phyloP scores from a whole-genome alignment of 768 basidiomycete species.

The Pleurotus pulmonarius region DNA sequence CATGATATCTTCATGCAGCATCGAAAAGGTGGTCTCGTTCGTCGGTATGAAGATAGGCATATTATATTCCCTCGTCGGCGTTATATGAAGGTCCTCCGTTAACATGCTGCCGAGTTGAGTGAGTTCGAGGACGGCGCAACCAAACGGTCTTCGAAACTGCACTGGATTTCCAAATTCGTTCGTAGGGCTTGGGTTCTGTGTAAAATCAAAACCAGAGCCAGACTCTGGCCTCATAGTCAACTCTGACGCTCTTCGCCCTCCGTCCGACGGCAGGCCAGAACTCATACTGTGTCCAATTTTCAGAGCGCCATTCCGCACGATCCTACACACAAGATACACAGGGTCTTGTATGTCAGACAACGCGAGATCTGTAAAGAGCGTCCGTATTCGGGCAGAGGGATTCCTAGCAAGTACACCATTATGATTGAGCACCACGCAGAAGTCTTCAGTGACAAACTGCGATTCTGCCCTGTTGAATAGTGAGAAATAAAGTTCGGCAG shows the following conservation, averaged over 20 bases:
- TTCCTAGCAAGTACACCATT: conserved; percentile 86
- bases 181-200: conserved; percentile 16
- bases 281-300: conserved; percentile 63
- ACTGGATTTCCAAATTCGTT: conserved; percentile 21
- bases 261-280: conserved; percentile 37
- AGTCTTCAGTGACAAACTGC: conserved; percentile 93
- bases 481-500: conserved; percentile 90
- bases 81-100: conserved; percentile 59
- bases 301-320: conserved; percentile 83
- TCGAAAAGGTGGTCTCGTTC: conserved; percentile 85
- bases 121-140: conserved; percentile 91
- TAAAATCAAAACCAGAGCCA: conserved; percentile 7
- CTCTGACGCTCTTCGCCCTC: conserved; percentile 53
- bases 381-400: conserved; percentile 70
- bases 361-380: conserved; percentile 88
- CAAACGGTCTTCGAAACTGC: conserved; percentile 84
- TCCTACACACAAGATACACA: conserved; percentile 85
- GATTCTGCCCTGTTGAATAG: conserved; percentile 82
- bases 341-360: conserved; percentile 82
- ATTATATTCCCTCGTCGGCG: conserved; percentile 66
- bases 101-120: conserved; percentile 63
- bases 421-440: conserved; percentile 84
- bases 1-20: conserved; percentile 94
- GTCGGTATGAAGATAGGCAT: conserved; percentile 87
- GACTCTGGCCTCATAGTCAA: conserved; percentile 35